Conservation (phyloP, 2,329 filamentous ascomycete genomes). For the Aspergillus aculeatinus region DNA sequence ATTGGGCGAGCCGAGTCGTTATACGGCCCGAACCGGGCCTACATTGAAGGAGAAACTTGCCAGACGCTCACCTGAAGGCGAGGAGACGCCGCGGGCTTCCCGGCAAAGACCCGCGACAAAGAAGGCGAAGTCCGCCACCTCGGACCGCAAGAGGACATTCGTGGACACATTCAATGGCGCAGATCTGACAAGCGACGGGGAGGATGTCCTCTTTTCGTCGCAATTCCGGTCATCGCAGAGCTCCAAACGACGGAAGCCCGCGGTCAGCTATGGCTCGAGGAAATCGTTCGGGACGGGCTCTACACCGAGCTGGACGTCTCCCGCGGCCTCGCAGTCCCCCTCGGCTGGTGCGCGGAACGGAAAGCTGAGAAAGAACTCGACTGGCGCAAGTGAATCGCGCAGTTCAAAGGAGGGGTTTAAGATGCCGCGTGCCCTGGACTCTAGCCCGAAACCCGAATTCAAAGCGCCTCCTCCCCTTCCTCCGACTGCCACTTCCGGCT, state of each 20-base stretch:
- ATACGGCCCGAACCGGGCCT: slow-evolving; percentile 4
- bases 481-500: slow-evolving; percentile 25
- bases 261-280: slow-evolving; percentile 19
- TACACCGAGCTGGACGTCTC: slow-evolving; percentile 15
- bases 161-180: slow-evolving; percentile 8
- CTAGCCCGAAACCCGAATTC: slow-evolving; percentile 20
- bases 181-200: slow-evolving; percentile 1
- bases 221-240: slow-evolving; percentile 12
- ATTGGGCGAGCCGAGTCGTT: slow-evolving; percentile 5
- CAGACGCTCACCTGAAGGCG: not conserved
- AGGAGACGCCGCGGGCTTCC: slow-evolving; percentile 1
- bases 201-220: slow-evolving; percentile 8
- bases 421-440: slow-evolving; percentile 25
- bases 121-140: slow-evolving; percentile 9
- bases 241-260: slow-evolving; percentile 15
- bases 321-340: slow-evolving; percentile 10
- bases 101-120: slow-evolving; percentile 5
- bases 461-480: slow-evolving; percentile 28
- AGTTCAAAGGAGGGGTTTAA: slow-evolving; percentile 20
- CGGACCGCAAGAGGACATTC: slow-evolving; percentile 16
- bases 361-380: slow-evolving; percentile 9
- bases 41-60: slow-evolving; percentile 28
- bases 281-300: slow-evolving; percentile 14
- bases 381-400: slow-evolving; percentile 9
- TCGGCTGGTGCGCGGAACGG: slow-evolving; percentile 9